Percentiles rank a stretch among this genome's conserved stretches.
Evolutionary conservation across 805 yeast species (phyloP).

Genomic region (Komagataella kurtzmanii): DNA sequence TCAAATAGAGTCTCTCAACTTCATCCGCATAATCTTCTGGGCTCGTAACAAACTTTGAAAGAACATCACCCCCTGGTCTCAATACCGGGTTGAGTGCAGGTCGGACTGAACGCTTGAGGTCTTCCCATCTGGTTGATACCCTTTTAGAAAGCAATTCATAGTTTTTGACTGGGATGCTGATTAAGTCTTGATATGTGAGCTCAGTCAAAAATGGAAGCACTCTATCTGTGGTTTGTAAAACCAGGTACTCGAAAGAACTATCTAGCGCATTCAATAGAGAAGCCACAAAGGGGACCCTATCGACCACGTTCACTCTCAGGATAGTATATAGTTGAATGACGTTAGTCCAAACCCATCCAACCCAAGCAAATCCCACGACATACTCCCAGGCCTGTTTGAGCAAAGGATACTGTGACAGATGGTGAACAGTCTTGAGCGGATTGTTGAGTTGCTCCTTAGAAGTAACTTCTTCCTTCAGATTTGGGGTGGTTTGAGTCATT

Average conservation of each 20-base stretch:
- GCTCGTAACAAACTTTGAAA: background rate
- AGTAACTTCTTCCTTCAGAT: background rate
- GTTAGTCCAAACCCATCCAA: background rate
- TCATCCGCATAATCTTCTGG: background rate
- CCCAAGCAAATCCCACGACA: background rate
- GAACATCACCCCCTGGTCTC: background rate
- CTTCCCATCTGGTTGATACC: background rate
- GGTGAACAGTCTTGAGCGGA: background rate
- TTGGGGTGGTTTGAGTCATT: background rate
- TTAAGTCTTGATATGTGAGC: background rate
- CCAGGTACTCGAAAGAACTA: background rate
- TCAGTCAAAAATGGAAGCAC: background rate
- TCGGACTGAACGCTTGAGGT: background rate
- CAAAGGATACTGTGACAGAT: background rate
- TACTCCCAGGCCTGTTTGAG: background rate
- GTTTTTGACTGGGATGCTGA: background rate
- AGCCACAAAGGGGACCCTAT: background rate
- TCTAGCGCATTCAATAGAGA: background rate
- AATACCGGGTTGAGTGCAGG: background rate
- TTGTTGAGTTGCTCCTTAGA: background rate
- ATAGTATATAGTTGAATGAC: background rate
- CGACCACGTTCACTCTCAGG: background rate
- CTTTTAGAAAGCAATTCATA: background rate
- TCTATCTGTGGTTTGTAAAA: background rate
- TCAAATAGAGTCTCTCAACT: background rate